Evolutionary conservation across 2,329 filamentous ascomycete genomes (phyloP).

Genomic region (Phialophora chinensis): DNA sequence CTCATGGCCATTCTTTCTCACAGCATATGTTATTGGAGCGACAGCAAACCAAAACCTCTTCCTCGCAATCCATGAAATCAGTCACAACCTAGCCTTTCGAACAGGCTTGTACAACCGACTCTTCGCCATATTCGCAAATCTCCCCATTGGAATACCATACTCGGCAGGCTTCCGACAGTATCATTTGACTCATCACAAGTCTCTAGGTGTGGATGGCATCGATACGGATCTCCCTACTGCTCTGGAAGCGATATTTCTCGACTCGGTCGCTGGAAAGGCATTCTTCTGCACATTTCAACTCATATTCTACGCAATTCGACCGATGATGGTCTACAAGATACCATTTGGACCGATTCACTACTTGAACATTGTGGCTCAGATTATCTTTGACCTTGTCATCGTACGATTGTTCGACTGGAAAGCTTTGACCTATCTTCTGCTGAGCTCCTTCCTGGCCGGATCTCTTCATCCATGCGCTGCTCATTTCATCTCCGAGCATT

Average conservation of each 20-base stretch:
- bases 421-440: slow-evolving; percentile 79
- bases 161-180: slow-evolving; percentile 96
- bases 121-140: slow-evolving; percentile 89
- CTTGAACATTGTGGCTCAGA: slow-evolving; percentile 78
- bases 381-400: slow-evolving; percentile 76
- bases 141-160: slow-evolving; percentile 95
- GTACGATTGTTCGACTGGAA: slow-evolving; percentile 65
- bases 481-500: slow-evolving; percentile 98
- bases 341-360: slow-evolving; percentile 85
- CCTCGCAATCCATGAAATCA: slow-evolving; percentile 98
- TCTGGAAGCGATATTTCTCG: slow-evolving; percentile 87
- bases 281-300: slow-evolving; percentile 99
- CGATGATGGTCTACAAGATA: slow-evolving; percentile 90
- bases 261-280: slow-evolving; percentile 91
- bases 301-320: slow-evolving; percentile 95
- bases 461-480: slow-evolving; percentile 92
- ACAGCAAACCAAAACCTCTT: slow-evolving; percentile 99
- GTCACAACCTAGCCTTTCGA: slow-evolving; percentile 93
- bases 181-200: slow-evolving; percentile 98
- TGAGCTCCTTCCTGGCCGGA: slow-evolving; percentile 91
- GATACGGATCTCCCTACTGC: slow-evolving; percentile 95
- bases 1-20: slow-evolving; percentile 82
- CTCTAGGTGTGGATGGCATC: slow-evolving; percentile 91
- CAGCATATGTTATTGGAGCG: slow-evolving; percentile 89
- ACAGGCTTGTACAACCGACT: slow-evolving; percentile 79